A percentile compares a stretch with the other conserved stretches of the same genome.
phyloP scores from a whole-genome alignment of 140 eudicot genomes.

The Stevia rebaudiana region DNA sequence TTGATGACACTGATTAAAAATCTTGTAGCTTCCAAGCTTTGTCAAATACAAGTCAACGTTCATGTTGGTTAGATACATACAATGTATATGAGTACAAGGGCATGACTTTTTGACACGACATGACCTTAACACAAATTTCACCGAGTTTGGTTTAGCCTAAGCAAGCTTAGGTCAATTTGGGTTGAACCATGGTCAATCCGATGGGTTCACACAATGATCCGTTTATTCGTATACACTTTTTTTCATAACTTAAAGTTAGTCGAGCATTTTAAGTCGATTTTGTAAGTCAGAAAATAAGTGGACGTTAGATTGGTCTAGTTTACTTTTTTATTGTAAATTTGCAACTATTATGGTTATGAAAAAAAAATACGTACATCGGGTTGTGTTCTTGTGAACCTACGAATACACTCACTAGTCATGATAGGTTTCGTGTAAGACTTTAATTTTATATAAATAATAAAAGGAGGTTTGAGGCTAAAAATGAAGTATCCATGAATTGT shows the following conservation, averaged over 20 bases:
- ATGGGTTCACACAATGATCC: not conserved
- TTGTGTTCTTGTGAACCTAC: not conserved
- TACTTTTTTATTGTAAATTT: not conserved
- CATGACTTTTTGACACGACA: not conserved
- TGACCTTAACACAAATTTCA: not conserved
- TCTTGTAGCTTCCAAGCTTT: constrained; percentile 2
- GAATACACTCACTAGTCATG: not conserved
- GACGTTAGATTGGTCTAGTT: not conserved
- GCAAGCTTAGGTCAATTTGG: not conserved
- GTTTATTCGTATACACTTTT: not conserved
- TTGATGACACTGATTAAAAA: not conserved
- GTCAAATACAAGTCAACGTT: constrained; percentile 14
- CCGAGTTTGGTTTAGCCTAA: not conserved
- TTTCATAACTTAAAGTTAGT: not conserved
- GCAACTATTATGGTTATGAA: not conserved
- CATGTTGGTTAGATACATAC: not conserved
- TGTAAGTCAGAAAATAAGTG: not conserved
- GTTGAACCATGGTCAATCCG: too few relatives aligned
- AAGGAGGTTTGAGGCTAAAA: not conserved
- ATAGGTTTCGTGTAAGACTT: not conserved
- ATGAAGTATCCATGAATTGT: constrained; percentile 25
- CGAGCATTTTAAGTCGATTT: not conserved
- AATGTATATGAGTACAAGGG: not conserved
- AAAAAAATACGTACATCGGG: not conserved
- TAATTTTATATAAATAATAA: too few relatives aligned